These are phyloP conservation scores for Luffa aegyptiaca DNA, from an alignment of 306 rosid species.

Conservation along the genomic window DNA sequence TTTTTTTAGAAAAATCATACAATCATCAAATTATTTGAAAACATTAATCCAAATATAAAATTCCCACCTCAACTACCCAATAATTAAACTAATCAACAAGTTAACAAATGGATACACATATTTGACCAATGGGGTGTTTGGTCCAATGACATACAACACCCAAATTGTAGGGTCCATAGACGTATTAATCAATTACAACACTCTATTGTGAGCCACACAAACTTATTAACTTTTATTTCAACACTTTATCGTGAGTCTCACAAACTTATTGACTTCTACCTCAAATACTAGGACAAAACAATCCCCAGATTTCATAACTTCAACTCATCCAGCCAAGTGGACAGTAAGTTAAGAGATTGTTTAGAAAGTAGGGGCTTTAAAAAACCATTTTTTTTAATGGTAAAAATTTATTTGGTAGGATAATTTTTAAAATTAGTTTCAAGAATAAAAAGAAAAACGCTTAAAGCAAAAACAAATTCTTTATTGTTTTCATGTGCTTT, in stretches of 20 bases:
- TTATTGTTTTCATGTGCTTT: no score
- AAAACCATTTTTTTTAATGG: not conserved
- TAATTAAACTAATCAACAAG: not conserved
- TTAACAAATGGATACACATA: not conserved
- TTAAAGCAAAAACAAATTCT: not conserved
- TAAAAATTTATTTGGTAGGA: not conserved
- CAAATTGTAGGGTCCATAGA: no score
- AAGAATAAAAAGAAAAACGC: not conserved
- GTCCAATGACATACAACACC: no score
- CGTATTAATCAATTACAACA: no score
- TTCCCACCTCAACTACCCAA: not conserved
- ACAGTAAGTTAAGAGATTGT: not conserved
- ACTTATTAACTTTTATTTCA: no score
- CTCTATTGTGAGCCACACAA: no score
- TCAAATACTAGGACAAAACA: no score
- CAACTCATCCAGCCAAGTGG: not conserved
- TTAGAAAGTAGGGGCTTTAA: not conserved
- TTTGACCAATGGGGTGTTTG: not conserved
- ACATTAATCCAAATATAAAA: constrained; percentile 7
- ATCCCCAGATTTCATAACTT: no score
- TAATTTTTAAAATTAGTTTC: not conserved
- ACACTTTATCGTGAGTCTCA: no score
- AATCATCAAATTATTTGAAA: constrained; percentile 4
- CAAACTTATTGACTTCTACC: no score
- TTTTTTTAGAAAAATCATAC: not conserved